Evolutionary conservation across 176 grass and related monocot species (phyloP).

Genomic region (Triticum dicoccoides): DNA sequence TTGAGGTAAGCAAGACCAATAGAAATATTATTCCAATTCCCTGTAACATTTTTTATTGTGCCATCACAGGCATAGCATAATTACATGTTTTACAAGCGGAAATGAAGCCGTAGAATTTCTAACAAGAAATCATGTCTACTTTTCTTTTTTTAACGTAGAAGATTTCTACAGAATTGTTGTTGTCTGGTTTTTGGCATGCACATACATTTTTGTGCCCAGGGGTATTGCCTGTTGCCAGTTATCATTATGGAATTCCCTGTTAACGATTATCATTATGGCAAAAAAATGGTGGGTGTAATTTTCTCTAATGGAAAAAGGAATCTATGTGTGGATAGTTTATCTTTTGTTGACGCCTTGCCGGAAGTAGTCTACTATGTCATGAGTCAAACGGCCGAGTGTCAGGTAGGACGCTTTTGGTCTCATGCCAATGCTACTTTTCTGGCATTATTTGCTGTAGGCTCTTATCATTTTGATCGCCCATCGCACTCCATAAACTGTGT

Average conservation of each 20-base stretch:
- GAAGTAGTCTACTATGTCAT: neutral
- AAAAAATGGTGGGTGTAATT: neutral
- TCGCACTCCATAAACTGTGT: neutral
- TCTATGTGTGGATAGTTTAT: neutral
- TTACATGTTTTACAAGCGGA: neutral
- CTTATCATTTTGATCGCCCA: constrained; percentile 3
- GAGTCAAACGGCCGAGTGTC: neutral
- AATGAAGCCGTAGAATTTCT: neutral
- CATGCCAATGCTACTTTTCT: neutral
- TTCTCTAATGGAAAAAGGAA: neutral
- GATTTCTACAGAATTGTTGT: neutral
- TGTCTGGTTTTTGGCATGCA: neutral
- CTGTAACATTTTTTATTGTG: neutral
- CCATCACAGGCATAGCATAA: neutral
- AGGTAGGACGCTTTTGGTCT: neutral
- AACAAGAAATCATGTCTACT: neutral
- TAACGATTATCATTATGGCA: neutral
- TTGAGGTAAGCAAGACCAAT: constrained; percentile 1
- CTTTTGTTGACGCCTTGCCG: neutral
- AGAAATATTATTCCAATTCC: neutral
- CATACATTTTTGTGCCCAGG: neutral
- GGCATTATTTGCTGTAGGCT: neutral
- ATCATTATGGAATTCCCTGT: neutral
- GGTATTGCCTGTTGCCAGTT: neutral
- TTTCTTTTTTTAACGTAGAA: constrained; percentile 15